Percentiles rank a stretch among this genome's conserved stretches.
phyloP scores from a whole-genome alignment of 2,329 filamentous ascomycete species.

The Claviceps maximensis region DNA sequence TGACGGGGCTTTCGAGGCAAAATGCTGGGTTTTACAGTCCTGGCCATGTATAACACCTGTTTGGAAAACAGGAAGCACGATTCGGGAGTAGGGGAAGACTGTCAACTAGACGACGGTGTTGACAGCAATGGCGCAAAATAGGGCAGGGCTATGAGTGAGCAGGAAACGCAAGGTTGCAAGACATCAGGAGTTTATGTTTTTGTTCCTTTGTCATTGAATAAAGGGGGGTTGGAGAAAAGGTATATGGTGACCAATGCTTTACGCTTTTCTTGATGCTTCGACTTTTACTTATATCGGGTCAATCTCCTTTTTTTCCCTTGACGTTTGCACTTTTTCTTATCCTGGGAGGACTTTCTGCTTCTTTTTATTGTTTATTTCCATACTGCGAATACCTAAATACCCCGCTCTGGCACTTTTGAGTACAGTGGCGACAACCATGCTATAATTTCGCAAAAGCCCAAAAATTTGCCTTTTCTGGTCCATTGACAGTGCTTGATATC shows the following conservation, averaged over 20 bases:
- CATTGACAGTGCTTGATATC: background rate
- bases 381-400: conserved; percentile 2
- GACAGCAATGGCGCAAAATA: background rate
- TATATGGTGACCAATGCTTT: no score
- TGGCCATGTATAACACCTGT: conserved; percentile 2
- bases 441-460: background rate
- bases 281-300: no score
- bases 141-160: background rate
- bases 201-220: background rate
- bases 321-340: background rate
- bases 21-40: background rate
- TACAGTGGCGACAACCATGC: conserved; percentile 1
- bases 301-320: background rate
- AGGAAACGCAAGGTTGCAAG: background rate
- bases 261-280: no score
- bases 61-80: background rate
- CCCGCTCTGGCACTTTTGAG: conserved; percentile 4
- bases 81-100: background rate
- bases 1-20: background rate
- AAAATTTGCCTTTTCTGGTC: background rate
- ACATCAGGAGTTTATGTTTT: background rate
- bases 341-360: no score
- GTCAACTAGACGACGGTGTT: background rate
- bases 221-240: no score
- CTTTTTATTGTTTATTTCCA: background rate